Conservation (phyloP, 2,329 filamentous ascomycete species). For the Cladosporium sp. region DNA sequence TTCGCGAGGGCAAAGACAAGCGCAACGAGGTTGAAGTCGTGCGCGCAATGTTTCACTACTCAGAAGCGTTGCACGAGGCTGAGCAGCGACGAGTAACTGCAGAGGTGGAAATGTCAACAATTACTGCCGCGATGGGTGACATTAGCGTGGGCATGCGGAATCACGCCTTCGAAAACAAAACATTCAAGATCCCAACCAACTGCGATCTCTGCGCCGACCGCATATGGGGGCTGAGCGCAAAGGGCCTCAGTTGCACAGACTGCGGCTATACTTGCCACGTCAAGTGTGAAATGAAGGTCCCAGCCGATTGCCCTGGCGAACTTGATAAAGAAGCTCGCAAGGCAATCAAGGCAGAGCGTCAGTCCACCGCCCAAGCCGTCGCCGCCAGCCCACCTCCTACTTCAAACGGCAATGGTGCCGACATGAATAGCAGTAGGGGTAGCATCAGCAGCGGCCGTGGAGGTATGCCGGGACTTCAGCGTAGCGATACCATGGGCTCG, state of each 20-base stretch:
- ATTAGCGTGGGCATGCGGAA: slow-evolving; percentile 87
- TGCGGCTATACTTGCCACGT: slow-evolving; percentile 97
- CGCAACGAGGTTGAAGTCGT: slow-evolving; percentile 85
- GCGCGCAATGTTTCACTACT: slow-evolving; percentile 72
- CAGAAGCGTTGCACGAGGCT: slow-evolving; percentile 78
- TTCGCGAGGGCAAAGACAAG: slow-evolving; percentile 80
- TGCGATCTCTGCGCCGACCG: slow-evolving; percentile 95
- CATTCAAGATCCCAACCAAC: slow-evolving; percentile 98
- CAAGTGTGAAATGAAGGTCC: slow-evolving; percentile 99
- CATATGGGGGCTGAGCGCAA: slow-evolving; percentile 94
- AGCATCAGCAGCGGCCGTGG: slow-evolving; percentile 36
- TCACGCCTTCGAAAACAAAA: slow-evolving; percentile 98
- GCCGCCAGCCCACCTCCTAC: slow-evolving; percentile 21
- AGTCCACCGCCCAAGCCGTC: slow-evolving; percentile 65
- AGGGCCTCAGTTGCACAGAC: slow-evolving; percentile 92
- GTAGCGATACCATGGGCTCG: slow-evolving; percentile 86
- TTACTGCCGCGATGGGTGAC: slow-evolving; percentile 86
- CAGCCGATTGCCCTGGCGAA: slow-evolving; percentile 90
- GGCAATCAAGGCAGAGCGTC: slow-evolving; percentile 80
- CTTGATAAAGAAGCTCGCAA: slow-evolving; percentile 92
- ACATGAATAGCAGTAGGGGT: slow-evolving; percentile 23
- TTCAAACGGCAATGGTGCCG: slow-evolving; percentile 23
- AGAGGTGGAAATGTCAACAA: slow-evolving; percentile 89
- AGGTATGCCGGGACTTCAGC: slow-evolving; percentile 63
- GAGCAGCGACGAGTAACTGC: slow-evolving; percentile 81